Evolutionary conservation across 257 asterid species (phyloP), one percentile per base, ranked within the genome.

Genomic region (Solanum arcanum): DNA sequence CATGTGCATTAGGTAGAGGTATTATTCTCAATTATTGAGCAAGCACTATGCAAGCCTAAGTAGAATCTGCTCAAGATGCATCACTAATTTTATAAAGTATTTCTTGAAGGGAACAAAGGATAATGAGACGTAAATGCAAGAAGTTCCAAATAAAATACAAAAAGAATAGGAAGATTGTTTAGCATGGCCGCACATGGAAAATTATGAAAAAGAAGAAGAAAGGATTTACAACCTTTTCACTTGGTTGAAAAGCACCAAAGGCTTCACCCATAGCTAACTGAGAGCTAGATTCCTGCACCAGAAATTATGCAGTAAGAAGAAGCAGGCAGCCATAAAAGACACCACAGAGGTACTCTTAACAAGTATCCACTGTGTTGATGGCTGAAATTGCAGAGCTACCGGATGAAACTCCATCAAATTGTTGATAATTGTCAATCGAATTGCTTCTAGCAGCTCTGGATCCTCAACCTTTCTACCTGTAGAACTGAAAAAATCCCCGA

Each of bases 381-480:
- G 83, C 42, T 25, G 35, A 29, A 42, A 88, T 72, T 49, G 84
- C 86, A 56, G 59, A 47, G 89, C 83, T 94, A 97, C 99, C 92
- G 99, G 99, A 88, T 97, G 99, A 90, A 91, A 97, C 90, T 97
- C 94, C 15, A 97, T 92, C 94, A 97, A 66, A 89, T 97, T 97
- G 95, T 93, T 96, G 92, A 97, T 97, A 83, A 97, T 93, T 75
- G 99, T 97, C 95, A 97, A 91, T 84, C 99, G 99, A 89, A 97
- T 97, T 21, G 99, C 97, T 95, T 97, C 99, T 3, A 97, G 99
- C 90, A 93, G 90, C 92, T 97, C 99, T 14, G 99, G 97, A 29
- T 97, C 99, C 68, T 95, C 94, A 59, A 97, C 89, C 89, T 97
- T 97, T 91, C 98, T 94, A 73, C 99, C 99, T 33, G 97, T 91